Evolutionary conservation across 106 monocot genomes (phyloP).

Genomic region (Ottelia alismoides): DNA sequence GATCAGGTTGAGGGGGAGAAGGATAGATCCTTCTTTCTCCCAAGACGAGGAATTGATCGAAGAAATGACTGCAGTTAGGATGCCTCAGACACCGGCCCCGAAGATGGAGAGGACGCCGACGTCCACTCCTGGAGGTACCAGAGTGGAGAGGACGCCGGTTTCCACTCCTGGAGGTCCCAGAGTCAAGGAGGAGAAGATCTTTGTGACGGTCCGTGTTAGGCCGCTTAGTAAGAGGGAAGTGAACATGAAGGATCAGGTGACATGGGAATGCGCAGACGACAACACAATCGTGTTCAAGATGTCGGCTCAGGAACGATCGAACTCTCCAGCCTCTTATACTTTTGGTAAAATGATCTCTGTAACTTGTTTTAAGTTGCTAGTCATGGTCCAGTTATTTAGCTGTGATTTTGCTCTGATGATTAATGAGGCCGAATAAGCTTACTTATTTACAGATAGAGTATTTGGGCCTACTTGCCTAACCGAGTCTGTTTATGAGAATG

Average conservation of each 20-base stretch:
- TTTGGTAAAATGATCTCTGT: constrained; percentile 36
- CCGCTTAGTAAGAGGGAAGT: constrained; percentile 76
- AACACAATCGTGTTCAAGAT: constrained; percentile 55
- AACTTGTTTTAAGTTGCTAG: background rate
- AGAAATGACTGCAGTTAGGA: background rate
- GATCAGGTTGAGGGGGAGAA: too few relatives aligned
- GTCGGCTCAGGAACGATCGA: constrained; percentile 40
- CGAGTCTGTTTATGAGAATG: constrained; percentile 77
- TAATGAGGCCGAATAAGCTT: constrained; percentile 7
- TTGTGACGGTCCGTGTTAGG: constrained; percentile 81
- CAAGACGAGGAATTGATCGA: too few relatives aligned
- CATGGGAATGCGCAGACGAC: constrained; percentile 72
- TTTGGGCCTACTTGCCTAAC: constrained; percentile 67
- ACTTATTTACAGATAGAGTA: constrained; percentile 48
- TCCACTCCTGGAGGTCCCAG: constrained; percentile 48
- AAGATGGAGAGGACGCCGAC: too few relatives aligned
- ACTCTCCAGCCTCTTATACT: constrained; percentile 36
- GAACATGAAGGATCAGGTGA: constrained; percentile 49
- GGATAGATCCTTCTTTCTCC: too few relatives aligned
- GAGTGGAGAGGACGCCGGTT: constrained; percentile 39
- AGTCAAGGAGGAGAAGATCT: constrained; percentile 60
- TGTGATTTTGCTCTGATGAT: background rate
- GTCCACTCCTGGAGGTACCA: too few relatives aligned
- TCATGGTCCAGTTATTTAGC: background rate
- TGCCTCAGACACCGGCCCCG: constrained; percentile 41